phyloP scores from a whole-genome alignment of 768 basidiomycete species.

The Cyclocybe cylindracea region DNA sequence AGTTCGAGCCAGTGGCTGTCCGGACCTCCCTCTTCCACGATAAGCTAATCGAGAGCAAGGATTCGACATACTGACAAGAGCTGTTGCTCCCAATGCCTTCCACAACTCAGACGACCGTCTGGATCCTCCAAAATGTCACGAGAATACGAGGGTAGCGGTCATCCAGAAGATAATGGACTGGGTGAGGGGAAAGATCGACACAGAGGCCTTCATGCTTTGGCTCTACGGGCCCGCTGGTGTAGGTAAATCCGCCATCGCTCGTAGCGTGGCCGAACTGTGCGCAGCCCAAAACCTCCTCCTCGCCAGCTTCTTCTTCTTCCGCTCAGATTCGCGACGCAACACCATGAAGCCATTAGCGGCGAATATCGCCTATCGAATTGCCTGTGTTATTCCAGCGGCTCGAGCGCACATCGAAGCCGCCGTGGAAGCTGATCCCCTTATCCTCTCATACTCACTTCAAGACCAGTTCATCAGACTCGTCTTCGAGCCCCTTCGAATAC shows the following conservation, averaged over 20 bases:
- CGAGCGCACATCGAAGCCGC: background rate
- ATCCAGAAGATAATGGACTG: slow-evolving; percentile 1
- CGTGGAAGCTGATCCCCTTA: background rate
- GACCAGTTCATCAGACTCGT: background rate
- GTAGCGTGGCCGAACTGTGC: slow-evolving; percentile 5
- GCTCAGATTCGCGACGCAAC: background rate
- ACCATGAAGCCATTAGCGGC: background rate
- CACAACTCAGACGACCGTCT: slow-evolving; percentile 8
- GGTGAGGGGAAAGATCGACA: background rate
- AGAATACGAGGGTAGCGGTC: background rate
- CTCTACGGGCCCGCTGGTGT: slow-evolving; percentile 7
- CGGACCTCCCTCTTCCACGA: no score
- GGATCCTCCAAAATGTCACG: slow-evolving; percentile 10
- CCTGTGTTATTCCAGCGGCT: background rate
- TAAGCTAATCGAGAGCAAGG: no score
- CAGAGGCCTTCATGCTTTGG: slow-evolving; percentile 1
- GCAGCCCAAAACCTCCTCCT: background rate
- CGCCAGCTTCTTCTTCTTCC: slow-evolving; percentile 5
- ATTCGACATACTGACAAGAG: background rate
- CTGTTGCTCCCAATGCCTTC: background rate
- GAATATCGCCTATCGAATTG: slow-evolving; percentile 4
- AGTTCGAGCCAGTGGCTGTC: no score
- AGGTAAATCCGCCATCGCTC: slow-evolving; percentile 9
- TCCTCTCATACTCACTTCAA: background rate
- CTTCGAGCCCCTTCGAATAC: no score